Percentiles rank a stretch among this genome's conserved stretches.
These are phyloP conservation scores for Coemansia umbellata DNA, from an alignment of 192 early-diverging fungal genomes.

Conservation along the genomic window DNA sequence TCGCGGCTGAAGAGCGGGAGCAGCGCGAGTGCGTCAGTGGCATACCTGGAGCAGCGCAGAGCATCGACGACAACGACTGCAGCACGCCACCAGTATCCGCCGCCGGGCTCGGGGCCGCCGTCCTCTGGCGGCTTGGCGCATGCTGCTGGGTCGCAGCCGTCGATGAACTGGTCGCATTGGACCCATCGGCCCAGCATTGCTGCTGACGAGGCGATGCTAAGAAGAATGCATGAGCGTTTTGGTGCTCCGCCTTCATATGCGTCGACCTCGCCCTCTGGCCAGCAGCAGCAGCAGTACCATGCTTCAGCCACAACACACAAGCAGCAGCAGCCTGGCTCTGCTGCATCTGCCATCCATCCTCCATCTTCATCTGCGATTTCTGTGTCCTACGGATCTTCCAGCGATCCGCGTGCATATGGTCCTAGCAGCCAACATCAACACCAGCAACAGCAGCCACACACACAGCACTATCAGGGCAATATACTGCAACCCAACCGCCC, in stretches of 20 bases:
- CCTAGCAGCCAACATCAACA: not conserved
- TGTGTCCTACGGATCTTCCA: conserved; percentile 5
- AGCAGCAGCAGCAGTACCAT: not conserved
- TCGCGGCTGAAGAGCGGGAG: conserved; percentile 21
- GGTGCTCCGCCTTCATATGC: conserved; percentile 13
- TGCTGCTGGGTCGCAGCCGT: not conserved
- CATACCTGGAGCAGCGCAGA: conserved; percentile 33
- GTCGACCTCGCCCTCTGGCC: not conserved
- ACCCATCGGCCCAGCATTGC: conserved; percentile 50
- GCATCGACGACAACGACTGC: conserved; percentile 21
- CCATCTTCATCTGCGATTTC: too few relatives aligned
- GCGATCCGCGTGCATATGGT: conserved; percentile 19
- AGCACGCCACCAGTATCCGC: conserved; percentile 12
- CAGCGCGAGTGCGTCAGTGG: conserved; percentile 10
- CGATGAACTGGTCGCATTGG: conserved; percentile 44
- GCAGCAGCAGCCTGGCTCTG: conserved; percentile 1
- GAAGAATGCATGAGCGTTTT: conserved; percentile 50
- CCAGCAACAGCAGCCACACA: not conserved
- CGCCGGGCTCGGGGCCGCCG: not conserved
- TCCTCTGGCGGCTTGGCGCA: not conserved
- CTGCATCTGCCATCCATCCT: conserved; percentile 1
- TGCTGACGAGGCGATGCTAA: conserved; percentile 49
- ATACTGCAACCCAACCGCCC: not conserved
- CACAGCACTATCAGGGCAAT: not conserved
- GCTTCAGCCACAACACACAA: not conserved